Percentiles rank a stretch among this genome's conserved stretches.
These are phyloP conservation scores for Cutaneotrichosporon dermatis DNA, from an alignment of 1,284 basidiomycete species.

Conservation along the genomic window DNA sequence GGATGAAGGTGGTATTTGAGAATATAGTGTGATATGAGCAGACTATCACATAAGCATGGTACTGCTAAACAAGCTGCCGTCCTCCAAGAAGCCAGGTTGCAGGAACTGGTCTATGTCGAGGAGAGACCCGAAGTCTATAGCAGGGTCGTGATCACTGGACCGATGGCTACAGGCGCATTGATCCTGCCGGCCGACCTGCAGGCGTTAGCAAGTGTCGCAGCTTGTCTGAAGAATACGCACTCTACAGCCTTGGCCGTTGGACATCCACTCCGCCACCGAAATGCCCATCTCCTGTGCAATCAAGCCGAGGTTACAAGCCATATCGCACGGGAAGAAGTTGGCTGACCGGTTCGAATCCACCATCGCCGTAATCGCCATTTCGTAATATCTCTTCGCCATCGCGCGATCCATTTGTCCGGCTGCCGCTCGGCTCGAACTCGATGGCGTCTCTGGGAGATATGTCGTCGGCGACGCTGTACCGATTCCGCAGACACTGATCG, in stretches of 20 bases:
- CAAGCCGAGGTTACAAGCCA: constrained; percentile 22
- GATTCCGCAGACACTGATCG: constrained; percentile 8
- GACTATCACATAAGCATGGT: background rate
- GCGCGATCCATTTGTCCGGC: constrained; percentile 7
- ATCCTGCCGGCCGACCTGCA: background rate
- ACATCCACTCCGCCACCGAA: constrained; percentile 17
- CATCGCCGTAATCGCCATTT: constrained; percentile 19
- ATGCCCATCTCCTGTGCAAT: constrained; percentile 24
- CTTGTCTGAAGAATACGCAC: constrained; percentile 2
- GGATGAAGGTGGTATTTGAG: too few relatives aligned
- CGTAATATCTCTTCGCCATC: constrained; percentile 21
- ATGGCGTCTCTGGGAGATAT: too few relatives aligned
- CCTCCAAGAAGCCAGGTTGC: constrained; percentile 18
- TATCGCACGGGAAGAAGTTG: constrained; percentile 23
- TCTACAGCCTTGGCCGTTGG: background rate
- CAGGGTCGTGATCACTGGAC: background rate
- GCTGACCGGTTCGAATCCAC: constrained; percentile 23
- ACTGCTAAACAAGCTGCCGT: constrained; percentile 10
- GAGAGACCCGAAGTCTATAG: constrained; percentile 5
- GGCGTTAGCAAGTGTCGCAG: background rate
- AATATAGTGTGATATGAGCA: too few relatives aligned
- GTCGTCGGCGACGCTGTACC: background rate
- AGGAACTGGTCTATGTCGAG: constrained; percentile 20
- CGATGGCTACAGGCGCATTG: background rate
- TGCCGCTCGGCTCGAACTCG: background rate